Evolutionary conservation across 129 eudicot genomes (phyloP), one percentile per base, ranked within the genome.

Genomic region (Ambrosia trifida): DNA sequence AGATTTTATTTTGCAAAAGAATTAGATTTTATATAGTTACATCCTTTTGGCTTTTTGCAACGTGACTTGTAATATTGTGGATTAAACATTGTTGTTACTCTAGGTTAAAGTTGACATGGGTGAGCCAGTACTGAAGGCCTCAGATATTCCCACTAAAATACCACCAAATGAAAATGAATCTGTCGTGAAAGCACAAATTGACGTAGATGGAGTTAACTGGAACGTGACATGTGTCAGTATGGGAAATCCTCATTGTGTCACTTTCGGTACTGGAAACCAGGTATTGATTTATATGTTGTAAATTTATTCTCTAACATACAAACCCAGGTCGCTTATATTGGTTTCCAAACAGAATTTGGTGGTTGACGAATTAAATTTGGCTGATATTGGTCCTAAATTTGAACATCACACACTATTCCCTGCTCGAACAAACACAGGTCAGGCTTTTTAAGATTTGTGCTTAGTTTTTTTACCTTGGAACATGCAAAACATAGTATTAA

Each of bases 31-130:
- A 38, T 38, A 5, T 6, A 38, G 38, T 11, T 40, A 44, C 41
- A 54, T 38, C 10, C 3, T 50, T 33, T 73, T n/a, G n/a, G n/a
- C n/a, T 28, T 50, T 33, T 62, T 30, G 60, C 35, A 17, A 57
- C 19, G 28, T 30, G 45, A 14, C 11, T 58, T 35, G 16, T n/a
- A 62, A 66, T 75, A 9, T 32, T 75, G 38, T 56, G 66, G 59
- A 31, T 36, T 77, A 20, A 70, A 70, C 60, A 52, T 73, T 82
- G 63, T 11, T 62, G 14, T 68, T 63, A 62, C 81, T 72, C 65
- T 77, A 95, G 99, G 99, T 95, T 50, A 95, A 66, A 78, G 97
- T 95, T 81, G 99, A 90, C 70, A 90, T 95, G 99, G 99, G 99
- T 18, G 91, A 88, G 82, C 99, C 99, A 4, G 81, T 88, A 53